Percentiles rank a stretch among this genome's conserved stretches.
Conservation (phyloP, 306 rosid species). For the Fagus crenata region DNA sequence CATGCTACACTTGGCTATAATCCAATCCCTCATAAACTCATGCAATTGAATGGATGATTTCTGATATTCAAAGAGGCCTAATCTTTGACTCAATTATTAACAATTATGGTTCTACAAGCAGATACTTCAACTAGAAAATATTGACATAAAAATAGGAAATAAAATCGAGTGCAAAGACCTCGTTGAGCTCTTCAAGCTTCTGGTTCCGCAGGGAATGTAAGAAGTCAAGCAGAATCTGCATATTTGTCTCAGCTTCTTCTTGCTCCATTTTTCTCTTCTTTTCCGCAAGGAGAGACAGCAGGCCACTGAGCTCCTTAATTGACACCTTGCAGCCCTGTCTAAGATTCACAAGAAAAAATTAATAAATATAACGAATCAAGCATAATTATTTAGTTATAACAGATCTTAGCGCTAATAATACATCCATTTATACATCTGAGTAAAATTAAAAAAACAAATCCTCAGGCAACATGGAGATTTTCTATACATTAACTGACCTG, state of each 20-base stretch:
- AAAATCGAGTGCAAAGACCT: constrained; percentile 50
- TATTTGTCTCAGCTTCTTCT: constrained; percentile 92
- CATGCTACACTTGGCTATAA: neutral
- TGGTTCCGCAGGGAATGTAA: constrained; percentile 83
- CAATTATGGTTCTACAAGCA: neutral
- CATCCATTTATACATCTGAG: neutral
- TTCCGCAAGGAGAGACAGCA: constrained; percentile 72
- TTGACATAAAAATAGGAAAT: neutral
- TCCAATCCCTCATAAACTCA: neutral
- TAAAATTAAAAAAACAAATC: neutral
- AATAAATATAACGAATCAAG: constrained; percentile 11
- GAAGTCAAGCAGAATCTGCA: constrained; percentile 90
- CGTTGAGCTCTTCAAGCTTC: constrained; percentile 76
- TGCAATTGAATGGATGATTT: neutral
- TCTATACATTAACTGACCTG: constrained; percentile 32
- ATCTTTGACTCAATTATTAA: neutral
- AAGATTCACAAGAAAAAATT: constrained; percentile 1
- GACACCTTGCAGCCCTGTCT: constrained; percentile 87
- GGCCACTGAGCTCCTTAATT: constrained; percentile 80
- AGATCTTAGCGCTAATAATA: neutral
- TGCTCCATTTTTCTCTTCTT: constrained; percentile 97
- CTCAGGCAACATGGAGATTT: neutral
- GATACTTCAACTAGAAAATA: neutral
- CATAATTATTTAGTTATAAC: neutral
- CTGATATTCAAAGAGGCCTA: neutral